These are phyloP conservation scores for Trichophyton schoenleinii DNA, from an alignment of 2,329 filamentous ascomycete genomes.

Conservation along the genomic window DNA sequence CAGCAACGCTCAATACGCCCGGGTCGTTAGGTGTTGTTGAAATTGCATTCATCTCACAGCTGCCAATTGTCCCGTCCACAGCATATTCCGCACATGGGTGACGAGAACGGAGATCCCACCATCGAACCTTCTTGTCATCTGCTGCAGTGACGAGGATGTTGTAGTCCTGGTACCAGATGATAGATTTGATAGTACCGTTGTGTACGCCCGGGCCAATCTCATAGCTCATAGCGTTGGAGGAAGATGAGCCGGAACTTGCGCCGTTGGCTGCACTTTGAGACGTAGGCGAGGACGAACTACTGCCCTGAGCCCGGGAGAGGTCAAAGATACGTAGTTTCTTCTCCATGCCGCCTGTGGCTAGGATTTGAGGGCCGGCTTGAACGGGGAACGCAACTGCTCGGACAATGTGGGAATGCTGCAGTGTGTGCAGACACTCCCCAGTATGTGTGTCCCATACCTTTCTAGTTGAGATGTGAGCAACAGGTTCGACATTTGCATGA, in stretches of 20 bases:
- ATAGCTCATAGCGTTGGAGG: conserved; percentile 52
- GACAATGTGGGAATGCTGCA: conserved; percentile 91
- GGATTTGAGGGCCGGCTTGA: conserved; percentile 60
- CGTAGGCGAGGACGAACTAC: conserved; percentile 29
- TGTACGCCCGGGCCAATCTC: conserved; percentile 82
- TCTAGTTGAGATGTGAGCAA: conserved; percentile 34
- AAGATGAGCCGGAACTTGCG: conserved; percentile 20
- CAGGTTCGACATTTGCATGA: not conserved
- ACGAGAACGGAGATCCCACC: conserved; percentile 78
- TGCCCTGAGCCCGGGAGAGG: conserved; percentile 46
- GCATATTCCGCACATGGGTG: conserved; percentile 62
- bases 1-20: conserved; percentile 74
- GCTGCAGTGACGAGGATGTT: conserved; percentile 84
- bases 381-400: conserved; percentile 82
- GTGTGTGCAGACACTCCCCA: conserved; percentile 72
- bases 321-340: conserved; percentile 95
- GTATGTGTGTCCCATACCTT: conserved; percentile 97
- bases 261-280: conserved; percentile 26
- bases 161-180: conserved; percentile 82
- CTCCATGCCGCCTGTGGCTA: conserved; percentile 89
- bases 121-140: conserved; percentile 79
- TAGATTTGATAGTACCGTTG: conserved; percentile 81
- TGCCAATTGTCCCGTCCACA: conserved; percentile 76
- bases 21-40: conserved; percentile 48
- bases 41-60: conserved; percentile 73